Percentiles rank a stretch among this genome's conserved stretches.
phyloP scores from a whole-genome alignment of 1,284 basidiomycete genomes.

The Malassezia cuniculi region DNA sequence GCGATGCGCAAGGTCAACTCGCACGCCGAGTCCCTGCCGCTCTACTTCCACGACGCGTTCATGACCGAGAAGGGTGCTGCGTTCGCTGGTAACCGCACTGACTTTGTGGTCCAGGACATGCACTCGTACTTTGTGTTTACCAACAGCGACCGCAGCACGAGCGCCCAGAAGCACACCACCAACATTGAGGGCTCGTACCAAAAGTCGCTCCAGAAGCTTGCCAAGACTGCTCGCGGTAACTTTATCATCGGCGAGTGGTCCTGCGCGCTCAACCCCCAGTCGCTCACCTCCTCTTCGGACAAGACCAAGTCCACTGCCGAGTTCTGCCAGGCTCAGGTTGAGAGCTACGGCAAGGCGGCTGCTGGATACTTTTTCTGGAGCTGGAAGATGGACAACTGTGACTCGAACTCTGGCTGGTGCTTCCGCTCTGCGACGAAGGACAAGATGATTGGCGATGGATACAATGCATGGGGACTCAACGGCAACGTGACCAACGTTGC shows the following conservation, averaged over 20 bases:
- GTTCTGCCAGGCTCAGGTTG: slow-evolving; percentile 57
- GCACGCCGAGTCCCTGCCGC: slow-evolving; percentile 51
- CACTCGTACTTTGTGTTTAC: slow-evolving; percentile 57
- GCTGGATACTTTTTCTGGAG: slow-evolving; percentile 66
- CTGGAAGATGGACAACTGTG: slow-evolving; percentile 47
- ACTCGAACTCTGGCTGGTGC: slow-evolving; percentile 42
- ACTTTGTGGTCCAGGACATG: slow-evolving; percentile 65
- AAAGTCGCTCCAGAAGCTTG: slow-evolving; percentile 15
- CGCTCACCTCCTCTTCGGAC: slow-evolving; percentile 51
- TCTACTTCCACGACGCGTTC: slow-evolving; percentile 67
- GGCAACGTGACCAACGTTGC: slow-evolving; percentile 9
- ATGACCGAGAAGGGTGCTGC: slow-evolving; percentile 53
- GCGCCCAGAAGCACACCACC: slow-evolving; percentile 31
- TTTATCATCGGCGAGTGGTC: slow-evolving; percentile 52
- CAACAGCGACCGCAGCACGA: slow-evolving; percentile 21
- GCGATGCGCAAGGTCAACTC: slow-evolving; percentile 51
- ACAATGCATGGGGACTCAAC: slow-evolving; percentile 30
- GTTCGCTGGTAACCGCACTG: slow-evolving; percentile 52
- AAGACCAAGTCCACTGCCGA: slow-evolving; percentile 49
- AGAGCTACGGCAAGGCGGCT: slow-evolving; percentile 53
- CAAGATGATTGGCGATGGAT: slow-evolving; percentile 24
- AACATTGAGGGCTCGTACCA: slow-evolving; percentile 22
- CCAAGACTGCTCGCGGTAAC: slow-evolving; percentile 48
- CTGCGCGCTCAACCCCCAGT: slow-evolving; percentile 53
- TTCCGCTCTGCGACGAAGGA: slow-evolving; percentile 27